Evolutionary conservation across 176 grass and related monocot species (phyloP).

Genomic region (Triticum timopheevii): DNA sequence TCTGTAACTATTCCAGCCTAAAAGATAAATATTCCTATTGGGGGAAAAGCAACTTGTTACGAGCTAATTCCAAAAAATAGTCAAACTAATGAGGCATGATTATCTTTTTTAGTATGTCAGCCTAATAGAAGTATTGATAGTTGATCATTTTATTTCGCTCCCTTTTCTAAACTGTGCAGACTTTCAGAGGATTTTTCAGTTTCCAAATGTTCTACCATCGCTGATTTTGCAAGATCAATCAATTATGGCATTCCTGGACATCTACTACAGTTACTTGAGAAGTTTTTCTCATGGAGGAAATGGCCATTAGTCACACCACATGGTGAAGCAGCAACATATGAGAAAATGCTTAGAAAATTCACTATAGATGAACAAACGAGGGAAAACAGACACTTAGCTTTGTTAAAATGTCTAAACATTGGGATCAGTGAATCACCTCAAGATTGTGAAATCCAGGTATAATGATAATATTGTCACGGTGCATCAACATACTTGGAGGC

Average conservation of each 20-base stretch:
- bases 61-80: not conserved
- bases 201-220: not conserved
- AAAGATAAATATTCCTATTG: not conserved
- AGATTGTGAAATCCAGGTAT: slow-evolving; percentile 14
- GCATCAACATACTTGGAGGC: not conserved
- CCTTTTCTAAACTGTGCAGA: not conserved
- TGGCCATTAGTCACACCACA: not conserved
- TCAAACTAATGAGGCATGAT: not conserved
- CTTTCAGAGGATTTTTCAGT: not conserved
- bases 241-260: not conserved
- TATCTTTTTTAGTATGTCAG: not conserved
- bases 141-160: not conserved
- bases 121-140: not conserved
- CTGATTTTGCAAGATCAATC: slow-evolving; percentile 12
- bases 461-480: not conserved
- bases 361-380: not conserved
- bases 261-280: not conserved
- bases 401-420: slow-evolving; percentile 4
- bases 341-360: not conserved
- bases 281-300: not conserved
- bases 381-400: not conserved
- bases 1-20: not conserved
- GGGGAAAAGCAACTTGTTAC: not conserved
- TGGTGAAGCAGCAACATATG: not conserved
- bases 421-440: not conserved